Evolutionary conservation across 1,284 basidiomycete species (phyloP).

Genomic region (Tylopilus sp.): DNA sequence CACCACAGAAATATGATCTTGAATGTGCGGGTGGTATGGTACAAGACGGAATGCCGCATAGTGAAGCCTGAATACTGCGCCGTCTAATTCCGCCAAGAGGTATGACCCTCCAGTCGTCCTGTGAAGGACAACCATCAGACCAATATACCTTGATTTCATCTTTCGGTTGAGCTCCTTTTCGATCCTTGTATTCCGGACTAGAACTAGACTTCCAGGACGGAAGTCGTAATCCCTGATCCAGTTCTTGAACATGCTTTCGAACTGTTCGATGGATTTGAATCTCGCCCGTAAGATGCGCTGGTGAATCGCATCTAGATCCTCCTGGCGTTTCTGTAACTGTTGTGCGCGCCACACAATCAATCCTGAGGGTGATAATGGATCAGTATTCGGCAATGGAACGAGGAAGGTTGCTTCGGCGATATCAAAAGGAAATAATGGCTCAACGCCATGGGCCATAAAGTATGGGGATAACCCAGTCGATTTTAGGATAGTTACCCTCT

Average conservation of each 20-base stretch:
- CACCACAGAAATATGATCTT: no score
- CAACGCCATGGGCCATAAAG: no score
- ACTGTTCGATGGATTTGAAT: not conserved
- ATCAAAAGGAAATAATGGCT: no score
- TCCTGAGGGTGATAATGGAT: no score
- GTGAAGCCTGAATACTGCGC: not conserved
- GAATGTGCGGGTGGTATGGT: not conserved
- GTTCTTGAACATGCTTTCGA: not conserved
- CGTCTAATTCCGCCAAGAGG: not conserved
- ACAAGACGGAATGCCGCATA: not conserved
- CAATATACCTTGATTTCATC: not conserved
- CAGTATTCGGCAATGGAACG: conserved; percentile 29
- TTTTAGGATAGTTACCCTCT: not conserved
- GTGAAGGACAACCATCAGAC: not conserved
- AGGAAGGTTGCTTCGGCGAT: no score
- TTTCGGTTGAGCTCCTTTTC: no score
- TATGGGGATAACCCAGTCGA: conserved; percentile 34
- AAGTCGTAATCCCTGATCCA: no score
- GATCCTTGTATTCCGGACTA: no score
- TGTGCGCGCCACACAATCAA: no score
- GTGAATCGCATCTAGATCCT: not conserved
- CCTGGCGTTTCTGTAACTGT: not conserved
- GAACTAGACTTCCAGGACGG: no score
- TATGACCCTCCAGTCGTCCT: not conserved
- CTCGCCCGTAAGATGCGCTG: not conserved